Percentiles rank a stretch among this genome's conserved stretches.
Evolutionary conservation across 208 protist genomes (phyloP).

Genomic region (Leishmania tarentolae): DNA sequence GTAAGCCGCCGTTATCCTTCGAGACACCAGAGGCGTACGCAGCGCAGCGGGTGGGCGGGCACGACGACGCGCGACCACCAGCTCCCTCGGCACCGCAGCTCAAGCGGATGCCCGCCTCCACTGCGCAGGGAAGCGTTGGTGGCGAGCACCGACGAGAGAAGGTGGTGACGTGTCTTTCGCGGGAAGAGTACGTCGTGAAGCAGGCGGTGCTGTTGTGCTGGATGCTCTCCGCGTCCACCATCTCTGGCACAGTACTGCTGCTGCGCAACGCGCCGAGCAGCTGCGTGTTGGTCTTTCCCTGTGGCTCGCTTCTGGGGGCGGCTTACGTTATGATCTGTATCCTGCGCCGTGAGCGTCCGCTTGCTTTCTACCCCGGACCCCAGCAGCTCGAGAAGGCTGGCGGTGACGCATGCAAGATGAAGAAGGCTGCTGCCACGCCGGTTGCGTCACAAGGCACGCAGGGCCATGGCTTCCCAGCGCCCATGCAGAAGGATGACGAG

Average conservation of each 20-base stretch:
- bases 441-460: not conserved
- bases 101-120: not conserved
- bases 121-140: not conserved
- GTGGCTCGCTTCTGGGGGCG: slow-evolving; percentile 26
- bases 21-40: slow-evolving; percentile 31
- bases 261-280: slow-evolving; percentile 11
- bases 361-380: slow-evolving; percentile 13
- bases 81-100: not conserved
- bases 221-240: slow-evolving; percentile 16
- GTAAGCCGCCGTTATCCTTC: slow-evolving; percentile 40
- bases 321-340: slow-evolving; percentile 20
- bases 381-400: not conserved
- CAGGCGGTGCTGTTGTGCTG: slow-evolving; percentile 50
- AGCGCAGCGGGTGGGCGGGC: slow-evolving; percentile 6
- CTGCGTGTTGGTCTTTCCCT: slow-evolving; percentile 18
- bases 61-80: not conserved
- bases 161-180: slow-evolving; percentile 43
- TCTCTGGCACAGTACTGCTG: slow-evolving; percentile 27
- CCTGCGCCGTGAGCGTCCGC: slow-evolving; percentile 13
- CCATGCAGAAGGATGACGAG: slow-evolving; percentile 17
- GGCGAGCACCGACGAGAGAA: slow-evolving; percentile 2
- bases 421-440: too few species aligned
- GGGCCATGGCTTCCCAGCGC: not conserved
- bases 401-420: not conserved
- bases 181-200: slow-evolving; percentile 69